phyloP scores from a whole-genome alignment of 2,329 filamentous ascomycete genomes.

The Furcasterigmium furcatum region DNA sequence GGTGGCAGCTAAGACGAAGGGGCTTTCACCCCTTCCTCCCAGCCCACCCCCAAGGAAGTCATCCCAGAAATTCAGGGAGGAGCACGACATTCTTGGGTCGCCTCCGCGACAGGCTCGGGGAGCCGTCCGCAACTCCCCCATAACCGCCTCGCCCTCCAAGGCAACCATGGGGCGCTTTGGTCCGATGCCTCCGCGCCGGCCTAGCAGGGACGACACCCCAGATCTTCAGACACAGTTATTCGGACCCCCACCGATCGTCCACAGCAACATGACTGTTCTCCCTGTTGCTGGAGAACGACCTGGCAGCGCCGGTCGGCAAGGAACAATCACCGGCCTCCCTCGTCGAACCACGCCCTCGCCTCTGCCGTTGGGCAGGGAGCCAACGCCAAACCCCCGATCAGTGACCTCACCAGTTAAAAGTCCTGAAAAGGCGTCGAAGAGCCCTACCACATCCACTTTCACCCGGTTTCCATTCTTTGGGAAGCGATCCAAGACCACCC shows the following conservation, averaged over 20 bases:
- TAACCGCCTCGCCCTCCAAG: slow-evolving; percentile 27
- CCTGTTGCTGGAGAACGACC: neutral
- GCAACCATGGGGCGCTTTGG: slow-evolving; percentile 10
- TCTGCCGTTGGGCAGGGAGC: slow-evolving; percentile 27
- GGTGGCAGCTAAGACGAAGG: slow-evolving; percentile 37
- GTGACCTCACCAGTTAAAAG: slow-evolving; percentile 1
- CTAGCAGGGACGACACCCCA: slow-evolving; percentile 66
- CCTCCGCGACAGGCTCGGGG: slow-evolving; percentile 32
- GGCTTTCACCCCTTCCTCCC: slow-evolving; percentile 45
- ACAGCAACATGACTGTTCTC: slow-evolving; percentile 54
- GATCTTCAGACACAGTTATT: slow-evolving; percentile 56
- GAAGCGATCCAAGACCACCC: slow-evolving; percentile 63
- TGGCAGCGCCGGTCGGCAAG: neutral
- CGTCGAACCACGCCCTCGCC: slow-evolving; percentile 17
- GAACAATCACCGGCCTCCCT: neutral
- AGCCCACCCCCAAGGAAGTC: slow-evolving; percentile 62
- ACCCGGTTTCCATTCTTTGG: slow-evolving; percentile 77
- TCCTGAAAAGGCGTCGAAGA: slow-evolving; percentile 18
- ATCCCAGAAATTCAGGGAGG: slow-evolving; percentile 49
- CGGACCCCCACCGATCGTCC: slow-evolving; percentile 53
- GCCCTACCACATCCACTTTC: slow-evolving; percentile 54
- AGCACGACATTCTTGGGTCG: slow-evolving; percentile 31
- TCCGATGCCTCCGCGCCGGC: slow-evolving; percentile 51
- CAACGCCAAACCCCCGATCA: slow-evolving; percentile 24
- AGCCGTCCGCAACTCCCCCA: neutral